Evolutionary conservation across 768 basidiomycete genomes (phyloP), one percentile per base, ranked within the genome.

Genomic region (Tylopilus plumbeoviolaceoides): DNA sequence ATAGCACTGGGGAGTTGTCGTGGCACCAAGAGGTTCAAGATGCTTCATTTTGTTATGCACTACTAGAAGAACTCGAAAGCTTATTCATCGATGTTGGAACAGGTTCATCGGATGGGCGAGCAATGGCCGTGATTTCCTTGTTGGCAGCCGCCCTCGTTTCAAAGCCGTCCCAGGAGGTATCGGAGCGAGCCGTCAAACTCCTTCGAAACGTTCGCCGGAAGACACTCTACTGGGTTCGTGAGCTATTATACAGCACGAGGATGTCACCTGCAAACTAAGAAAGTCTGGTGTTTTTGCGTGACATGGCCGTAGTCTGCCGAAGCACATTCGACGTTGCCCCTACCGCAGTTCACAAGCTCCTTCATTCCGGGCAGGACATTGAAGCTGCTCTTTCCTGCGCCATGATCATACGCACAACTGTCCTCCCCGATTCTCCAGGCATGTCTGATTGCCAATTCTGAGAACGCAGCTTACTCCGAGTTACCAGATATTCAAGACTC

Each of bases 11-110:
- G 11, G 47, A 39, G 18, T 53, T 65, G 47, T 60, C 56, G 21
- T 80, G 76, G 74, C 81, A 83, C 54, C 31, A 50, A 1, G 73
- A 78, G 17, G 59, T 77, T 7, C 45, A 44, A 5, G 10, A 39
- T 3, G 25, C 38, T 7, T 18, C 47, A 1, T 48, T 48, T 11
- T 67, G 73, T n/a, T 1, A 17, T 7, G 63, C 62, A 1, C 57
- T 82, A 8, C 50, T 81, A 1, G 52, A 33, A 10, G 74, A 75
- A 50, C 57, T 77, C 2, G 63, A 69, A 17, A 56, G 58, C 17
- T 61, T 77, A 8, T 45, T 78, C n/a, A 50, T 42, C 31, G 67
- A 64, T 31, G 59, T 80, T 17, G 58, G 67, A 53, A 66, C 51
- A 3, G 80, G 75, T 49, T 81, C 79, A 78, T 59, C 69, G 38